phyloP scores from a whole-genome alignment of 352 stramenopile species.

The Phytopythium vexans region DNA sequence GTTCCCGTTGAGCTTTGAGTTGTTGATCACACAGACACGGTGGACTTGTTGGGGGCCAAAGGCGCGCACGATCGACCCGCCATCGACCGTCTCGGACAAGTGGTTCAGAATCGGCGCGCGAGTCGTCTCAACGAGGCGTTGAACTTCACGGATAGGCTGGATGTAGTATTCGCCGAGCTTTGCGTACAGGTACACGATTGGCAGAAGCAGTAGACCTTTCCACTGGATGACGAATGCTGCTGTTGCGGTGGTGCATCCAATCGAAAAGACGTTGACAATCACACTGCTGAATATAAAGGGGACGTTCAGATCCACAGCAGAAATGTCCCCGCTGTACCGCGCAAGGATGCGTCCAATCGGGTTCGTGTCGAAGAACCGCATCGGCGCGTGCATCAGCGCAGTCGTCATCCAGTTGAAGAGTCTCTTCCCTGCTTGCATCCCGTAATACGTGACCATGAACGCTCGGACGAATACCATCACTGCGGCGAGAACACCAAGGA shows the following conservation, averaged over 20 bases:
- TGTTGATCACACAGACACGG: slow-evolving; percentile 29
- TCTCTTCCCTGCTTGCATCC: slow-evolving; percentile 30
- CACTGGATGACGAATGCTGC: slow-evolving; percentile 82
- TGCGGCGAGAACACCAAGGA: slow-evolving; percentile 22
- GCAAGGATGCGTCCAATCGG: no score
- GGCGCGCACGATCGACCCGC: slow-evolving; percentile 34
- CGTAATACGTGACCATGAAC: slow-evolving; percentile 28
- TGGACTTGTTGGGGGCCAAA: slow-evolving; percentile 28
- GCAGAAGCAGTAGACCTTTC: slow-evolving; percentile 77
- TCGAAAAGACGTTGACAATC: slow-evolving; percentile 61
- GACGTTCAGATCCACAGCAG: slow-evolving; percentile 85
- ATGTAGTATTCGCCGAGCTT: slow-evolving; percentile 29
- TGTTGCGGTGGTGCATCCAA: slow-evolving; percentile 60
- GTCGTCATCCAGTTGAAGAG: slow-evolving; percentile 86
- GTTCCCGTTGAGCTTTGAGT: slow-evolving; percentile 23
- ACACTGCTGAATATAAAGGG: slow-evolving; percentile 32
- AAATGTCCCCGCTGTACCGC: slow-evolving; percentile 88
- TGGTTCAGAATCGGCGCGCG: slow-evolving; percentile 38
- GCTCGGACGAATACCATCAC: slow-evolving; percentile 36
- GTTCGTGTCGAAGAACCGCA: slow-evolving; percentile 92
- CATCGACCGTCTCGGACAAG: slow-evolving; percentile 35
- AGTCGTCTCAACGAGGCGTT: slow-evolving; percentile 34
- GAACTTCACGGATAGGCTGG: slow-evolving; percentile 30
- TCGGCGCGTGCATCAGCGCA: slow-evolving; percentile 79
- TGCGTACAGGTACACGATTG: slow-evolving; percentile 77